Percentiles rank a stretch among this genome's conserved stretches.
These are phyloP conservation scores for Vaccinium myrtillus DNA, from an alignment of 148 eudicot species.

Conservation along the genomic window DNA sequence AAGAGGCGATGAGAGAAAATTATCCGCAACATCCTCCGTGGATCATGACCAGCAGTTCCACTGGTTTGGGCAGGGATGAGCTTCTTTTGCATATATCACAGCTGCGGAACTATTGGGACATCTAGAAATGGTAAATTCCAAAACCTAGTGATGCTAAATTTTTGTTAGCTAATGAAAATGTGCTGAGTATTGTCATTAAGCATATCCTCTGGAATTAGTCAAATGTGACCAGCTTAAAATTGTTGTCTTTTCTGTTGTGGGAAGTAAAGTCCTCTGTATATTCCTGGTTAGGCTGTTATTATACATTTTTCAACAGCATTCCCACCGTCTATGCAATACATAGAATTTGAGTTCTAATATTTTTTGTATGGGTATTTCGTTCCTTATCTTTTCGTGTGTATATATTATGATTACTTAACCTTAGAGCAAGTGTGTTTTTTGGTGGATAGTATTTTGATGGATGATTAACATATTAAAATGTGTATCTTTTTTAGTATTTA, in stretches of 20 bases:
- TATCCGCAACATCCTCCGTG: constrained; percentile 75
- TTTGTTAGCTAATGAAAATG: neutral
- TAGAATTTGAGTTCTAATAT: neutral
- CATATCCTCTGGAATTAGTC: neutral
- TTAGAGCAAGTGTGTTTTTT: too few relatives aligned
- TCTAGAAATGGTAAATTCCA: constrained; percentile 15
- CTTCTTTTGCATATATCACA: constrained; percentile 97
- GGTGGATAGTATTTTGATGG: too few relatives aligned
- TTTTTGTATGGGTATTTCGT: neutral
- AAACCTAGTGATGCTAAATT: neutral
- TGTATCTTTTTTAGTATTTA: too few relatives aligned
- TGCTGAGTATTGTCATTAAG: neutral
- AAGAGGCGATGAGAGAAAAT: constrained; percentile 54
- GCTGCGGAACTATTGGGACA: constrained; percentile 90
- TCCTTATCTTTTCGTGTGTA: neutral
- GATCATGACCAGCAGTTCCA: constrained; percentile 91
- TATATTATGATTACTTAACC: neutral
- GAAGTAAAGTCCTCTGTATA: constrained; percentile 10
- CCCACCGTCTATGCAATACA: neutral
- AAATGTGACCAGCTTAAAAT: neutral
- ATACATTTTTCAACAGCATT: neutral
- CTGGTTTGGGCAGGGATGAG: constrained; percentile 86
- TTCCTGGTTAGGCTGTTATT: neutral
- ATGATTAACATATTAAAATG: too few relatives aligned
- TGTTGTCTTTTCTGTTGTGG: neutral